phyloP scores from a whole-genome alignment of 140 eudicot species.

The Ambrosia hybrid region DNA sequence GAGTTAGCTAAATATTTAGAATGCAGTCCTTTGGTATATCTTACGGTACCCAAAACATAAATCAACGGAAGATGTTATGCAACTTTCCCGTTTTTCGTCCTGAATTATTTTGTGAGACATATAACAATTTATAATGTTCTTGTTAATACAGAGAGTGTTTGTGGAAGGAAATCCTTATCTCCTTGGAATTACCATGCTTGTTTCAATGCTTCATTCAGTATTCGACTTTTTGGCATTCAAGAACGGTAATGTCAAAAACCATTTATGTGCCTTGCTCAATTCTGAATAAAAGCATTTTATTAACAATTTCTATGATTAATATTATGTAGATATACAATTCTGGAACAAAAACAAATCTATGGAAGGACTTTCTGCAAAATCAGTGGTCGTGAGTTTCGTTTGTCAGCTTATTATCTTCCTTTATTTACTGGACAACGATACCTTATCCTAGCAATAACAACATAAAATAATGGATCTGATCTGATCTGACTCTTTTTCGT shows the following conservation, averaged over 20 bases:
- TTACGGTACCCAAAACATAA: neutral
- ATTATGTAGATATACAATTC: conserved; percentile 73
- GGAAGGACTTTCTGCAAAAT: conserved; percentile 95
- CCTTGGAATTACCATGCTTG: conserved; percentile 80
- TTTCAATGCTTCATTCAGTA: conserved; percentile 79
- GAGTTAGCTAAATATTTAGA: too few species aligned
- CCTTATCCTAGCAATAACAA: too few species aligned
- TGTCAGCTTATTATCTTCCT: conserved; percentile 87
- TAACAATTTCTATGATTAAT: neutral
- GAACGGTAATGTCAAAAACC: conserved; percentile 55
- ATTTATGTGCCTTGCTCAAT: neutral
- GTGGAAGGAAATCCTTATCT: conserved; percentile 96
- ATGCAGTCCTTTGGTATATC: too few species aligned
- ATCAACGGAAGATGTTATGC: neutral
- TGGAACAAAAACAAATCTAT: conserved; percentile 96
- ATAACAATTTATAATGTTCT: neutral
- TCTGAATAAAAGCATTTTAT: neutral
- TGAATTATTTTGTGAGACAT: neutral
- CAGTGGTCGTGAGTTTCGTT: conserved; percentile 75
- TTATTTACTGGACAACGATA: conserved; percentile 85
- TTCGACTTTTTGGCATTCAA: conserved; percentile 96
- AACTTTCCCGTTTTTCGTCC: too few species aligned
- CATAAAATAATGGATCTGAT: too few species aligned
- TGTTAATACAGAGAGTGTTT: conserved; percentile 79
- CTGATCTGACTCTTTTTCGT: too few species aligned